Evolutionary conservation across 208 protist species (phyloP), one percentile per base, ranked within the genome.

Genomic region (Trypanosoma brucei): DNA sequence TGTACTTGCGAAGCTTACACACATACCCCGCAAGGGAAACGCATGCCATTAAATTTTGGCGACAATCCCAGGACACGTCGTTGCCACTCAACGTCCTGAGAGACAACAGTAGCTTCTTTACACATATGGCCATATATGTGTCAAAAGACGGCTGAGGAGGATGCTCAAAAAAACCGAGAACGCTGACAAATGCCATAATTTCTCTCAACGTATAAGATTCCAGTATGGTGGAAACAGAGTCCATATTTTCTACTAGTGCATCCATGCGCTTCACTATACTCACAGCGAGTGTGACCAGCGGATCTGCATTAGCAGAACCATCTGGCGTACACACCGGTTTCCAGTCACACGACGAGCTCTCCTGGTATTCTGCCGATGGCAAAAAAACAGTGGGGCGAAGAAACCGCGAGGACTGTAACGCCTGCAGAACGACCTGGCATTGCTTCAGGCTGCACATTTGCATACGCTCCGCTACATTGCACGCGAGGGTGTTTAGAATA

Each of bases 81-180:
- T 51, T 34, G 38, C 6, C 44, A 34, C n/a, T 30, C 13, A 50
- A 1, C 42, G 1, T 0, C 7, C 35, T 51, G 8, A 22, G 36
- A 38, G 34, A 9, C 45, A 44, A 39, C 7, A 63, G 14, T 4
- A 81, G 45, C 45, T 68, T 68, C 40, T 72, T 70, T 34, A 76
- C 42, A 9, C 59, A 55, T 3, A 81, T 22, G 1, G 61, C 64
- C 63, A 70, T 63, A 53, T 79, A 94, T 0, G 80, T 83, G 52
- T 90, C 84, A 66, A 84, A 87, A 13, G 81, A 72, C 13, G 88
- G 77, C 54, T 88, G 80, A 50, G 88, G 88, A 35, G 84, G 84
- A 4, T 61, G 56, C 37, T 80, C 46, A 71, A 94, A 88, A 65
- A 77, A 86, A 54, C 67, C 59, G 14, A 91, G 58, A 11, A 75